Conservation (phyloP, 306 rosid genomes). For the Styphnolobium japonicum region DNA sequence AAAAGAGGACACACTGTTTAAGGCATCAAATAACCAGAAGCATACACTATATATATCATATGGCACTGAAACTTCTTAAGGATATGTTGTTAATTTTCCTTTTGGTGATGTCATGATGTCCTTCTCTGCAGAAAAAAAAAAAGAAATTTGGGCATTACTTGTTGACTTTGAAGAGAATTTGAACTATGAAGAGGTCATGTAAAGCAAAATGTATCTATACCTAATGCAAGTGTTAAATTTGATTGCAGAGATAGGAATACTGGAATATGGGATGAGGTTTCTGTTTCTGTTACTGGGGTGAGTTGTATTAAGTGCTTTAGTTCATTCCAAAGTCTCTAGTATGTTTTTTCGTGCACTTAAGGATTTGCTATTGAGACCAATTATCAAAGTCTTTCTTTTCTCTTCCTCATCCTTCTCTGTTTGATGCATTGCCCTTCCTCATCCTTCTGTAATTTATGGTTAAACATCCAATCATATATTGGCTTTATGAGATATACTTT, state of each 20-base stretch:
- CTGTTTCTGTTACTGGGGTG: constrained; percentile 82
- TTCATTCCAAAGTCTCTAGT: constrained; percentile 14
- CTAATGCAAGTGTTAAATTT: constrained; percentile 26
- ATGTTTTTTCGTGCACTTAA: background rate
- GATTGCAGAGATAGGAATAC: constrained; percentile 91
- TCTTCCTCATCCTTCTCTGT: background rate
- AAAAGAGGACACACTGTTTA: background rate
- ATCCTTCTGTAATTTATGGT: constrained; percentile 7
- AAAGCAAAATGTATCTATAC: background rate
- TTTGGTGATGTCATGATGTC: background rate
- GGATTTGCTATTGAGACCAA: constrained; percentile 1
- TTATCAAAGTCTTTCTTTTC: constrained; percentile 5
- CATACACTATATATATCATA: background rate
- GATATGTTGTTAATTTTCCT: background rate
- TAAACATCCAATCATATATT: constrained; percentile 13
- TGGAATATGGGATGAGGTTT: constrained; percentile 98
- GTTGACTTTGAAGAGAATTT: constrained; percentile 9
- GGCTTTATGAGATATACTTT: background rate
- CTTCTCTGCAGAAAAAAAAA: background rate
- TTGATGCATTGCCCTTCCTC: background rate
- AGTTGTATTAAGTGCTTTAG: constrained; percentile 35
- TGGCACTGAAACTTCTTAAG: background rate
- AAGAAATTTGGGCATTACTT: background rate
- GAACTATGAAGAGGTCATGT: constrained; percentile 9
- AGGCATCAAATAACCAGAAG: constrained; percentile 13